Evolutionary conservation across 2,329 filamentous ascomycete species (phyloP).

Genomic region (Diaporthe helianthi): DNA sequence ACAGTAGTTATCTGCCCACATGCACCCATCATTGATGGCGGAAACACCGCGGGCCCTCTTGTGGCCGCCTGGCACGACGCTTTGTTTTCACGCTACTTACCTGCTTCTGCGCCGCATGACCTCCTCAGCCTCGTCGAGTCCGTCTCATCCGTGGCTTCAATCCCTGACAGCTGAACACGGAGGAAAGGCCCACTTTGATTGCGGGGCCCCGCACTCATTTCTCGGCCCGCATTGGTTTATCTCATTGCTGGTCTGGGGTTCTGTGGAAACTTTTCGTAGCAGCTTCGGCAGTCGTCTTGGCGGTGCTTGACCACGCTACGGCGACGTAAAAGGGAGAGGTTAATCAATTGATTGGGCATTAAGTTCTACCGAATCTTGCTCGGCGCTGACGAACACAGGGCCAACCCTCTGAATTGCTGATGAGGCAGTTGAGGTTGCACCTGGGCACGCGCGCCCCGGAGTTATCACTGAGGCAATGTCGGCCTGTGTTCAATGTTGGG

Average conservation of each 20-base stretch:
- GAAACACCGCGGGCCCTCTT: constrained; percentile 11
- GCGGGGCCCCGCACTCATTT: constrained; percentile 18
- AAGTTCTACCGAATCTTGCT: constrained; percentile 2
- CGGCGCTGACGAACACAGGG: background rate
- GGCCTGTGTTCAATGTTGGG: background rate
- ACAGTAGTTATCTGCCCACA: no score
- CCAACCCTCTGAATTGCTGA: background rate
- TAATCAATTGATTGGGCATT: constrained; percentile 6
- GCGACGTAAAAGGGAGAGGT: background rate
- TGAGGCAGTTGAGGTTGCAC: background rate
- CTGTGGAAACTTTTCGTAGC: constrained; percentile 2
- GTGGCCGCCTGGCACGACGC: background rate
- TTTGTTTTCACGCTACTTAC: background rate
- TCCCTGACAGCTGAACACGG: constrained; percentile 2
- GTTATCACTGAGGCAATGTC: constrained; percentile 9
- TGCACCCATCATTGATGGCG: background rate
- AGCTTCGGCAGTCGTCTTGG: background rate
- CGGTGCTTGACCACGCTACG: background rate
- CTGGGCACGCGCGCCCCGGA: constrained; percentile 17
- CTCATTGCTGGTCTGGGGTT: background rate
- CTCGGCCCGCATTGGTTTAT: constrained; percentile 5
- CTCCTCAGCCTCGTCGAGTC: background rate
- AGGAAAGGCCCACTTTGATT: constrained; percentile 15
- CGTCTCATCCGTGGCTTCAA: constrained; percentile 11
- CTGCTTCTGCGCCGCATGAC: background rate